Evolutionary conservation across 306 rosid species (phyloP).

Genomic region (Senna tora): DNA sequence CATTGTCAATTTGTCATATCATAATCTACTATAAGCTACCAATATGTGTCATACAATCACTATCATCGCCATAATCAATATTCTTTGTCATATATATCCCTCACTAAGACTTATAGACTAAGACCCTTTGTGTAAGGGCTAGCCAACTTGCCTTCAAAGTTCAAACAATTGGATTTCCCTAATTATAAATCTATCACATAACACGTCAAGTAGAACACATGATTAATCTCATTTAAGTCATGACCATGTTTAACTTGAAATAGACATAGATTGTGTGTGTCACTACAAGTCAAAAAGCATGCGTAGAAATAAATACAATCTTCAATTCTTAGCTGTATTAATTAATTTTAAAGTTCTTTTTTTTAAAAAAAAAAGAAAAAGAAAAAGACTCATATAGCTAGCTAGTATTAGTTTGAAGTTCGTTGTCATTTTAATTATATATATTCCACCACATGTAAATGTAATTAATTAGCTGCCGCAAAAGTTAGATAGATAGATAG

Average conservation of each 20-base stretch:
- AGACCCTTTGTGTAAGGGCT: no score
- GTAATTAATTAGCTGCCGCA: neutral
- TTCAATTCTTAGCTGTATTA: constrained; percentile 1
- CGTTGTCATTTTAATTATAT: constrained; percentile 37
- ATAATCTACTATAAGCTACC: neutral
- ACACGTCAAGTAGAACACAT: no score
- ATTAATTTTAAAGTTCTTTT: no score
- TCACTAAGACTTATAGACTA: no score
- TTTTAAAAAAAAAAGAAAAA: neutral
- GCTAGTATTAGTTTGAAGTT: constrained; percentile 31
- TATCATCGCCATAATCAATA: neutral
- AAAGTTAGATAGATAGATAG: neutral
- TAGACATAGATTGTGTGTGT: constrained; percentile 17
- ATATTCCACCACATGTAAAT: constrained; percentile 13
- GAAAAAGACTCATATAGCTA: constrained; percentile 6
- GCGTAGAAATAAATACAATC: constrained; percentile 20
- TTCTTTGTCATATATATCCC: neutral
- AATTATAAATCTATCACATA: neutral
- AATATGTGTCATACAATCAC: neutral
- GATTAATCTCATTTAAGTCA: neutral
- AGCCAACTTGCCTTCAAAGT: neutral
- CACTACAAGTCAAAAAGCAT: constrained; percentile 19
- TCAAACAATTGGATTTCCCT: neutral
- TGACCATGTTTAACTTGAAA: constrained; percentile 27
- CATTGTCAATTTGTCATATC: neutral